Base-by-base conservation (phyloP, 2,329 filamentous ascomycete genomes). In the Dactylellina drechsleri region DNA sequence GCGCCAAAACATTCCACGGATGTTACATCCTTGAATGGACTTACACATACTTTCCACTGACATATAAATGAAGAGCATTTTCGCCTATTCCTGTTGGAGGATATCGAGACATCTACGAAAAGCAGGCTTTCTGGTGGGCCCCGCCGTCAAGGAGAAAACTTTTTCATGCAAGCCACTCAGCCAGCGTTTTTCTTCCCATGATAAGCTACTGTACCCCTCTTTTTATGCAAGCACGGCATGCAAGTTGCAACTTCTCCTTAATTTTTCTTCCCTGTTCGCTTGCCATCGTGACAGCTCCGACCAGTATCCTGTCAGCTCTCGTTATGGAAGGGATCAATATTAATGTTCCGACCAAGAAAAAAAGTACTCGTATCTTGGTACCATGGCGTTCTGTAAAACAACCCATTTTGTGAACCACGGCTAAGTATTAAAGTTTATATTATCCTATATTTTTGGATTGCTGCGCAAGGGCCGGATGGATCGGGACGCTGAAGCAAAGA, bases 121-220 rank as follows among this genome's bases (percentile, higher is more conserved):
- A 56, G 62, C 61, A 61, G 62, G 50, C 53, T 65, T 59, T 71
- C 66, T 59, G 43, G 71, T 75, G 64, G 71, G 64, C 62, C 70
- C 58, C 50, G 47, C 64, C 71, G 64, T 65, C 71, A 68, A 68
- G 64, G 64, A 68, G 59, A 68, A 67, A 68, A 65, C 28, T 67
- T 75, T 64, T 47, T 75, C 71, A 68, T 75, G 71, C 71, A 75
- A 75, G 71, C 71, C 71, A 75, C 71, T 75, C 64, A 68, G 71
- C 71, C 57, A 62, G 64, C 65, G 71, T 60, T 67, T 75, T 68
- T 41, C 20, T 41, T 74, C 28, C 68, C 68, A 66, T 68, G 64
- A 68, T 75, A 75, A 75, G 71, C 64, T 74, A 62, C 70, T 75
- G 64, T 75, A 68, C 71, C 71, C 71, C 71, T 68, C 71, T 75